phyloP scores from a whole-genome alignment of 2,329 filamentous ascomycete species.

The Zymoseptoria crescenta region DNA sequence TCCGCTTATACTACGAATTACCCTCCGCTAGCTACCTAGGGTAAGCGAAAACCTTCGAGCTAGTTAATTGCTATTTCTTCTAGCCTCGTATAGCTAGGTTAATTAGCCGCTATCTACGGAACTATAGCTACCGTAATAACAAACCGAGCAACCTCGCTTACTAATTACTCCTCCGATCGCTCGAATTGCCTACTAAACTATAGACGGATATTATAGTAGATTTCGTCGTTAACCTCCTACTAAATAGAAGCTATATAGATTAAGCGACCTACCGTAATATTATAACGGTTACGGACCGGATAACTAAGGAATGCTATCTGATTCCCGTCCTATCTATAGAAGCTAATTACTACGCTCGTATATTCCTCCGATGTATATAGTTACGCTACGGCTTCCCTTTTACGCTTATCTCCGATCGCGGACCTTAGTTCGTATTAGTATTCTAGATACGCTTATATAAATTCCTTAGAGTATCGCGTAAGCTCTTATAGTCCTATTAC shows the following conservation, averaged over 20 bases:
- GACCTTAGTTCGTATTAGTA: neutral
- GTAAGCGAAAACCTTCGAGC: no score
- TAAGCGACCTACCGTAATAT: neutral
- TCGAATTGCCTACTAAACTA: neutral
- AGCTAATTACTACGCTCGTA: neutral
- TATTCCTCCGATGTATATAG: slow-evolving; percentile 1
- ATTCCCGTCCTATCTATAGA: slow-evolving; percentile 1
- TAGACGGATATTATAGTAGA: neutral
- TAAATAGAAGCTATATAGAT: neutral
- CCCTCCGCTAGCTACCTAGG: no score
- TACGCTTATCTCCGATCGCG: neutral
- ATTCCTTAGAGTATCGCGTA: neutral
- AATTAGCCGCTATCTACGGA: neutral
- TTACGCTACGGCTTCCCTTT: neutral
- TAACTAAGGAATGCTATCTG: slow-evolving; percentile 1
- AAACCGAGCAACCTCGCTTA: neutral
- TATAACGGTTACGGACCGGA: neutral
- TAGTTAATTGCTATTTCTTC: neutral
- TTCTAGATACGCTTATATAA: neutral
- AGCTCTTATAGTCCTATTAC: neutral
- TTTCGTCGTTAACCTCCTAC: neutral
- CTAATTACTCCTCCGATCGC: neutral
- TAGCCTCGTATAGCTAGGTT: neutral
- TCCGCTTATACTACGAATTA: no score
- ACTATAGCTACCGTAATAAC: neutral